Conservation (phyloP, 225 moss, liverwort and hornwort genomes). For the Neckera pumila region DNA sequence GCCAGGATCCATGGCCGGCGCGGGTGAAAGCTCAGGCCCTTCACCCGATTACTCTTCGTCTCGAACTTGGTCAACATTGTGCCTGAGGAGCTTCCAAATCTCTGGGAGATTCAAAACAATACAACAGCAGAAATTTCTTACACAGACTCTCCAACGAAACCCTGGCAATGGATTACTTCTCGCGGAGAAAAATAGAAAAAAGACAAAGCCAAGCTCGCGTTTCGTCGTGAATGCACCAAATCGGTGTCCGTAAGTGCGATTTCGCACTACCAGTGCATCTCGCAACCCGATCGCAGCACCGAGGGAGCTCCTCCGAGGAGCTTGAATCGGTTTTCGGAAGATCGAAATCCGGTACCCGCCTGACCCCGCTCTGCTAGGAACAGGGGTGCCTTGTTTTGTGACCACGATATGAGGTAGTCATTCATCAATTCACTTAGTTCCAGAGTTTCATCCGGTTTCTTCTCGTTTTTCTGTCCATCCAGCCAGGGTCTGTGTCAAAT, state of each 20-base stretch:
- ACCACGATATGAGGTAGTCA: neutral
- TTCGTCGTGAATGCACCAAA: conserved; percentile 1
- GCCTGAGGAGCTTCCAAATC: conserved; percentile 2
- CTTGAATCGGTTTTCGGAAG: neutral
- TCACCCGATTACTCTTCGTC: conserved; percentile 98
- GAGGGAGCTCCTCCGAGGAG: neutral
- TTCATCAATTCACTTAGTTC: neutral
- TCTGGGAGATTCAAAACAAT: neutral
- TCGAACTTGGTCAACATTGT: conserved; percentile 97
- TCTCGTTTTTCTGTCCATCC: neutral
- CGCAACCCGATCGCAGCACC: neutral
- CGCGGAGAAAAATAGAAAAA: neutral
- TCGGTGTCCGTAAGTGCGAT: neutral
- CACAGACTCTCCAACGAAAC: neutral
- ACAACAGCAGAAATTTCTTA: neutral
- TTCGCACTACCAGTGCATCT: neutral
- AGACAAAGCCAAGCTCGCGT: neutral
- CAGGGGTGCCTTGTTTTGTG: neutral
- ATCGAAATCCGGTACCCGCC: neutral
- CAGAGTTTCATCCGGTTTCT: neutral
- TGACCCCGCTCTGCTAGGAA: neutral
- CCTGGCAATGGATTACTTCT: neutral
- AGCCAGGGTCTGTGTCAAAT: neutral
- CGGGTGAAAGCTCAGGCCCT: conserved; percentile 96
- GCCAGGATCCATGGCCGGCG: conserved; percentile 97